A percentile compares a stretch with the other conserved stretches of the same genome.
phyloP scores from a whole-genome alignment of 2,329 filamentous ascomycete genomes.

The Cladophialophora bantiana region DNA sequence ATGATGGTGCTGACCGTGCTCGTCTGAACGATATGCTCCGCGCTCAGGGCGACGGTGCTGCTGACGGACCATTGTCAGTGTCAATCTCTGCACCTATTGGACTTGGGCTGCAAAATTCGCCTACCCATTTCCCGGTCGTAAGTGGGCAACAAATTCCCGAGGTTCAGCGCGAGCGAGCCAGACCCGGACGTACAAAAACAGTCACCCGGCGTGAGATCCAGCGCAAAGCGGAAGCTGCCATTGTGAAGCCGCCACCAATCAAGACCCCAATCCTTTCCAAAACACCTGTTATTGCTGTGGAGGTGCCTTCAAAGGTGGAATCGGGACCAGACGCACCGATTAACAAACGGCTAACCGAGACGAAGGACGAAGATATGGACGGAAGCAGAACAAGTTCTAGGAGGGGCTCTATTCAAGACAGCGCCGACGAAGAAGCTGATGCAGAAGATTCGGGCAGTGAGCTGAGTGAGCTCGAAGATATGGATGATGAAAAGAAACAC shows the following conservation, averaged over 20 bases:
- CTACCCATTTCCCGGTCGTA: slow-evolving; percentile 14
- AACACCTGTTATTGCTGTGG: slow-evolving; percentile 33
- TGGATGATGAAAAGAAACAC: slow-evolving; percentile 58
- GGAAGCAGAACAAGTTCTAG: slow-evolving; percentile 58
- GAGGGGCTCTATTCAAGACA: slow-evolving; percentile 68
- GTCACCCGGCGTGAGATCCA: slow-evolving; percentile 67
- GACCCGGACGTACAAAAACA: slow-evolving; percentile 59
- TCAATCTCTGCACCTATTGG: slow-evolving; percentile 33
- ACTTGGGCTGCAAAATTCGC: slow-evolving; percentile 37
- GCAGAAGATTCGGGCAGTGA: slow-evolving; percentile 48
- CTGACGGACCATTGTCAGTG: slow-evolving; percentile 31
- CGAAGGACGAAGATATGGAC: slow-evolving; percentile 54
- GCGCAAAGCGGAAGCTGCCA: slow-evolving; percentile 64
- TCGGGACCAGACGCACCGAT: slow-evolving; percentile 47
- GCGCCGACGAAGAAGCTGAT: slow-evolving; percentile 70
- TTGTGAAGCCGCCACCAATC: slow-evolving; percentile 50
- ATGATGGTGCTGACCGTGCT: slow-evolving; percentile 57
- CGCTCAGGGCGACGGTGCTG: slow-evolving; percentile 40
- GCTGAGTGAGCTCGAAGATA: slow-evolving; percentile 49
- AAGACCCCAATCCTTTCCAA: slow-evolving; percentile 42
- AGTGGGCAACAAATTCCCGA: slow-evolving; percentile 24
- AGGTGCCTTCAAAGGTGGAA: slow-evolving; percentile 37
- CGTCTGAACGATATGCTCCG: slow-evolving; percentile 56
- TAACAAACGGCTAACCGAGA: slow-evolving; percentile 58
- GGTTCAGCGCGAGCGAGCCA: slow-evolving; percentile 25